Base-by-base conservation (phyloP, 805 yeast species). In the Tetrapisispora namnaoensis region DNA sequence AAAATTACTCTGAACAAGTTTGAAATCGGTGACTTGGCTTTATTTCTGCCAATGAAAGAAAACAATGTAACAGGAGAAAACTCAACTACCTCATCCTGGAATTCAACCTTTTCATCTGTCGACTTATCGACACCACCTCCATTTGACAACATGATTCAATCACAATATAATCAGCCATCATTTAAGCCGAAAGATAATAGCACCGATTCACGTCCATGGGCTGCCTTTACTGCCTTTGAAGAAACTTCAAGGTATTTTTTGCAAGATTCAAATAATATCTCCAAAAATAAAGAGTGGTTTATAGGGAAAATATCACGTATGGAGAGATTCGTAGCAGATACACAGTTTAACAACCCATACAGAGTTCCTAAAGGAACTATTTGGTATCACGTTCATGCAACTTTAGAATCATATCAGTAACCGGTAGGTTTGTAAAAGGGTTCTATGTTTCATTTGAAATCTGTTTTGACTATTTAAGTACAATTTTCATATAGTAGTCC, bases 181-280 rank as follows among this genome's bases (percentile, higher is more conserved):
- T 8, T 21, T 28, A 49, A 37, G 17, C 24, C 34, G 11, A 47
- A 43, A 13, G 42, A 42, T 8, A 36, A 44, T 43, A 46, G 49
- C 27, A 30, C 16, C 11, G 11, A 14, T 7, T 3, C 55, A 11
- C 78, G 72, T 48, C 88, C 91, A 0, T 91, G 98, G 98, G 96
- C 96, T 0, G 95, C 95, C 1, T 91, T 91, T 70, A 90, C 93
- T 55, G 77, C 71, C 14, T 75, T 86, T 49, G 61, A 60, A 14
- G 95, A 91, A 1, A 83, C 87, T 0, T 93, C 95, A 0, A 89
- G 90, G 62, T 89, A 80, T 62, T 83, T 89, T 59, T 68, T 91
- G 53, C 77, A 79, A 46, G 70, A 72, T 43, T 67, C 67, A 14
- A 61, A 70, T 16, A 58, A 59, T 1, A 56, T 72, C 21, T 55